Evolutionary conservation across 2,329 filamentous ascomycete genomes (phyloP).

Genomic region (Lomentospora prolificans): DNA sequence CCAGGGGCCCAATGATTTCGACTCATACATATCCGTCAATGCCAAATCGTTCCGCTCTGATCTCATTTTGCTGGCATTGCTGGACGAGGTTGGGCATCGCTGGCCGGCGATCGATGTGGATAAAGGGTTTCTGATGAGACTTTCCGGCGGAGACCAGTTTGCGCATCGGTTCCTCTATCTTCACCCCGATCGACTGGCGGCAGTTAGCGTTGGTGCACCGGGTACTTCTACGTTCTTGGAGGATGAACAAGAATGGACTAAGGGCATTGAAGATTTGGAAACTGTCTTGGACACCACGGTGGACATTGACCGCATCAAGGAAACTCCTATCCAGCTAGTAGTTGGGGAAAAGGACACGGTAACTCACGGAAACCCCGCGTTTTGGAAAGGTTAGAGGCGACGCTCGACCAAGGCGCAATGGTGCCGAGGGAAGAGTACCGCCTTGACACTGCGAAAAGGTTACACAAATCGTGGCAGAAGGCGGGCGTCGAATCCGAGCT

Average conservation of each 20-base stretch:
- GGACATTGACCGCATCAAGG: neutral
- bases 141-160: neutral
- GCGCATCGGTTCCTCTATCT: neutral
- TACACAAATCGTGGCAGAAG: neutral
- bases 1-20: neutral
- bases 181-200: neutral
- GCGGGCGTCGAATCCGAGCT: neutral
- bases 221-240: neutral
- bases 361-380: neutral
- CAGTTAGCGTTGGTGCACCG: neutral
- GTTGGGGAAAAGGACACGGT: neutral
- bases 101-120: neutral
- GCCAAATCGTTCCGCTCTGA: neutral
- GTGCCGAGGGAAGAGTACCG: neutral
- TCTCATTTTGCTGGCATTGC: neutral
- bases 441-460: neutral
- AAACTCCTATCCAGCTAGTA: neutral
- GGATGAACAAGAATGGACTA: neutral
- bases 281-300: neutral
- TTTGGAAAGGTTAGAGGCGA: neutral
- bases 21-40: neutral
- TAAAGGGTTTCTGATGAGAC: neutral
- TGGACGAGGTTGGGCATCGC: neutral
- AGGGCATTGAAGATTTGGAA: neutral
- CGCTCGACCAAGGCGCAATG: neutral